Evolutionary conservation across 2,329 filamentous ascomycete genomes (phyloP).

Genomic region (Tothia fuscella): DNA sequence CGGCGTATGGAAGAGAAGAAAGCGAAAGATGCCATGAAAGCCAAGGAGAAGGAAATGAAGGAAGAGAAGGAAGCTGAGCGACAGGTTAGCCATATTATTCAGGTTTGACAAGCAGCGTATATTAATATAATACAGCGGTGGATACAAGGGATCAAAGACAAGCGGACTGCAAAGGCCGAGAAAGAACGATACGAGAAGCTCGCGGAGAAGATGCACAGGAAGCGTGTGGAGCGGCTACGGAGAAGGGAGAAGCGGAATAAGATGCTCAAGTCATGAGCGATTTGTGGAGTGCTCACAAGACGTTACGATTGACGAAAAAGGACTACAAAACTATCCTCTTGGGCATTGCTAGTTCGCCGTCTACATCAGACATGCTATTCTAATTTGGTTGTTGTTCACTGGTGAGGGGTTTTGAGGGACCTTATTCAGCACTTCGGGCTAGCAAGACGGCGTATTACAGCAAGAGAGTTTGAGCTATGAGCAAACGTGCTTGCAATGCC

Average conservation of each 20-base stretch:
- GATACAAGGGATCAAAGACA: conserved; percentile 72
- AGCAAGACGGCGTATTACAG: no score
- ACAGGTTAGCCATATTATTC: conserved; percentile 44
- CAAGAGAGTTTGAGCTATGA: no score
- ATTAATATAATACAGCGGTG: conserved; percentile 57
- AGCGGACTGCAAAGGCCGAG: conserved; percentile 80
- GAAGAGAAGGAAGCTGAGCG: conserved; percentile 87
- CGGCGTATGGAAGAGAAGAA: conserved; percentile 61
- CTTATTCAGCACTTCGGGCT: no score
- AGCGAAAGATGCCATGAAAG: conserved; percentile 65
- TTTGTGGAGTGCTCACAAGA: not conserved
- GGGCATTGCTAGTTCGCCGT: no score
- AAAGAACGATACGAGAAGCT: conserved; percentile 85
- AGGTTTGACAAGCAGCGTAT: no score
- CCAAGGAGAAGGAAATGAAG: conserved; percentile 90
- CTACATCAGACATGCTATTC: no score
- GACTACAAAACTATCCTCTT: no score
- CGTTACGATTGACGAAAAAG: not conserved
- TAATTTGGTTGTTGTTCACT: no score
- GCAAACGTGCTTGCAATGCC: no score
- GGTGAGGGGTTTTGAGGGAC: no score
- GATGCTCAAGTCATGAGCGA: conserved; percentile 40
- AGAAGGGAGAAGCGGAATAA: conserved; percentile 95
- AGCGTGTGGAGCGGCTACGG: conserved; percentile 85
- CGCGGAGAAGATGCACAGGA: conserved; percentile 96